Evolutionary conservation across 2,329 filamentous ascomycete genomes (phyloP), one percentile per base, ranked within the genome.

Genomic region (Diaporthe eres): DNA sequence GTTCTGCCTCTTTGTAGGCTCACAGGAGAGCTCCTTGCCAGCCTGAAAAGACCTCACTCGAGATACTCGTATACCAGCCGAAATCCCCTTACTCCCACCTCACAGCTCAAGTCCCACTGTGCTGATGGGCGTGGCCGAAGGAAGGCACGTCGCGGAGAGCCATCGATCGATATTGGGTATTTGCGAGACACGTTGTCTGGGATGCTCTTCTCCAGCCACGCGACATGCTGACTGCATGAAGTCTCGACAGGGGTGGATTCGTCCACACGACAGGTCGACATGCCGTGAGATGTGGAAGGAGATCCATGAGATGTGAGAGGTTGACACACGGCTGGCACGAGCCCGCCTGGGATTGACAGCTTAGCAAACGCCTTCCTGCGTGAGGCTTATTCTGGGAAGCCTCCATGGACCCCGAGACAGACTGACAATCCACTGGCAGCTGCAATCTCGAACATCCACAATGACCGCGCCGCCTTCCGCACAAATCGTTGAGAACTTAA

Each of bases 201-300:
- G 15, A 42, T 39, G 15, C 22, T 53, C 9, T 31, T n/a, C 6
- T 22, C 6, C 49, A 70, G 65, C 49, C 65, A 55, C 34, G 49
- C 65, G 34, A 55, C 34, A 37, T 70, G 65, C 65, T 70, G 49
- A 70, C 65, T 70, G 65, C 65, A 70, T 70, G 15, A 70, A 19
- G 7, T 19, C n/a, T 49, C n/a, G 3, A 17, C 10, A 55, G n/a
- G 42, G 42, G 15, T 61, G 25, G n/a, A 22, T n/a, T 22, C 17
- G 22, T 22, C 42, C 42, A 65, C 17, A 25, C 19, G 22, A 42
- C 25, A 31, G 28, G 25, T 49, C 9, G 51, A 28, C 13, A 28
- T 70, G 34, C 25, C 49, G 15, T 42, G 34, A 42, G 65, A 55
- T 51, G 34, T 51, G 34, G 65, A 53, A 68, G 49, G 34, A 55